Evolutionary conservation across 2,329 filamentous ascomycete species (phyloP).

Genomic region (Nectriaceae sp.): DNA sequence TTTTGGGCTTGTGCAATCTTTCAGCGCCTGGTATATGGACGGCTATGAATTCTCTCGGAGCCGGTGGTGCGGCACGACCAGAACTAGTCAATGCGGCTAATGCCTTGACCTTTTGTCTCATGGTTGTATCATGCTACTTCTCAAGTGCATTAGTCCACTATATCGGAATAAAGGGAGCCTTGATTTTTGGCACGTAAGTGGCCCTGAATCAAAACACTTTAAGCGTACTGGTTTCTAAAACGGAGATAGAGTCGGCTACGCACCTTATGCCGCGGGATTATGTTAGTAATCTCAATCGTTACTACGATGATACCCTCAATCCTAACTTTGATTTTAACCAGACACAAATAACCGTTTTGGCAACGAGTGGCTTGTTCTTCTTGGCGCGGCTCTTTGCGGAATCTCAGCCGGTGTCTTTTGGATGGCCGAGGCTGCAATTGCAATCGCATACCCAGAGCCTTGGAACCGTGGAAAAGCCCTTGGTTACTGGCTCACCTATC

Average conservation of each 20-base stretch:
- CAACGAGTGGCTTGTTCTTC: conserved; percentile 66
- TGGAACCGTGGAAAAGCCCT: conserved; percentile 66
- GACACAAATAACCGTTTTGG: conserved; percentile 73
- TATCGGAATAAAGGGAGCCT: conserved; percentile 69
- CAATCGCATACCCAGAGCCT: conserved; percentile 71
- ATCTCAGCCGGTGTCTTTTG: conserved; percentile 74
- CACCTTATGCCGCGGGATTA: conserved; percentile 69
- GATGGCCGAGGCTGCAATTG: conserved; percentile 75
- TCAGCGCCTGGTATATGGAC: conserved; percentile 72
- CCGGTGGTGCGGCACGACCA: conserved; percentile 65
- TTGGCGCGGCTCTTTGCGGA: conserved; percentile 70
- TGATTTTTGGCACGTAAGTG: conserved; percentile 68
- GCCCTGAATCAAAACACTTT: not conserved
- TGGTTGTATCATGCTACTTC: conserved; percentile 71
- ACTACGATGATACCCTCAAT: no score
- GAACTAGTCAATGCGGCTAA: conserved; percentile 72
- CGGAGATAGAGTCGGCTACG: conserved; percentile 58
- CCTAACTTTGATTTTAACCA: no score
- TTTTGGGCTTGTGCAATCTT: conserved; percentile 72
- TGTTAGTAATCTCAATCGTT: no score
- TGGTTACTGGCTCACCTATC: conserved; percentile 66
- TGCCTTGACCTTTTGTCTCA: conserved; percentile 70
- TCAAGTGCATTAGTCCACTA: conserved; percentile 64
- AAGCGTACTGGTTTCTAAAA: conserved; percentile 8
- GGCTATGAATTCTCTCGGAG: conserved; percentile 73